Percentiles rank a stretch among this genome's conserved stretches.
Evolutionary conservation across 208 protist species (phyloP).

Genomic region (Leishmania aethiopica): DNA sequence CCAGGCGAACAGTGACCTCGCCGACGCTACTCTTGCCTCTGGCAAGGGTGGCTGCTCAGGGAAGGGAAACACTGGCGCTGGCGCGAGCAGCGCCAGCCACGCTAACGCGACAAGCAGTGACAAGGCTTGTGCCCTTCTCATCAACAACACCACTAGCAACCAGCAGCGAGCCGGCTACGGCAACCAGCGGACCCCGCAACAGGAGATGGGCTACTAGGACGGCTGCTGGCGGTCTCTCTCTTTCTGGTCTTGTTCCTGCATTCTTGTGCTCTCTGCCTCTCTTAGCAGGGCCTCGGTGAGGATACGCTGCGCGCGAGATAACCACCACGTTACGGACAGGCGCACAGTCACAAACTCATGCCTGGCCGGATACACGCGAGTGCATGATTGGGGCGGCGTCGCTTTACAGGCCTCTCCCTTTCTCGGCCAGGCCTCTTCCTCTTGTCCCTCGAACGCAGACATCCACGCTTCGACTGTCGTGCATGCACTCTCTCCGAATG

Average conservation of each 20-base stretch:
- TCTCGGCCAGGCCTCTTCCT: background rate
- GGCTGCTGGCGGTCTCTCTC: background rate
- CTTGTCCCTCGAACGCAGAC: background rate
- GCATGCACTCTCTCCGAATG: background rate
- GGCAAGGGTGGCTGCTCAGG: background rate
- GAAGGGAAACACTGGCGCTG: background rate
- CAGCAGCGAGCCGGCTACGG: background rate
- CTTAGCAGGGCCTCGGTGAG: background rate
- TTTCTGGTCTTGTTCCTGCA: background rate
- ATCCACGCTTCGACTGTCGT: background rate
- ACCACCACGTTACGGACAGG: background rate
- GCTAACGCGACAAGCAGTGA: background rate
- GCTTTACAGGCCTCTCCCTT: background rate
- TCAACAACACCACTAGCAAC: background rate
- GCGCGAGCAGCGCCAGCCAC: background rate
- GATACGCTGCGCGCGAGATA: background rate
- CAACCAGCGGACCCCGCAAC: background rate
- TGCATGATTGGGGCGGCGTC: background rate
- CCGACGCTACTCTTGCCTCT: background rate
- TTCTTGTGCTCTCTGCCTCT: background rate
- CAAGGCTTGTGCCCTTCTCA: background rate
- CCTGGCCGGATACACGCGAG: background rate
- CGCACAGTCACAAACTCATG: background rate
- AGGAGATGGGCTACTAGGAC: constrained; percentile 9
- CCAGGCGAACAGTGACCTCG: background rate